These are phyloP conservation scores for Tylopilus microsporus DNA, from an alignment of 1,284 basidiomycete species.

Conservation along the genomic window DNA sequence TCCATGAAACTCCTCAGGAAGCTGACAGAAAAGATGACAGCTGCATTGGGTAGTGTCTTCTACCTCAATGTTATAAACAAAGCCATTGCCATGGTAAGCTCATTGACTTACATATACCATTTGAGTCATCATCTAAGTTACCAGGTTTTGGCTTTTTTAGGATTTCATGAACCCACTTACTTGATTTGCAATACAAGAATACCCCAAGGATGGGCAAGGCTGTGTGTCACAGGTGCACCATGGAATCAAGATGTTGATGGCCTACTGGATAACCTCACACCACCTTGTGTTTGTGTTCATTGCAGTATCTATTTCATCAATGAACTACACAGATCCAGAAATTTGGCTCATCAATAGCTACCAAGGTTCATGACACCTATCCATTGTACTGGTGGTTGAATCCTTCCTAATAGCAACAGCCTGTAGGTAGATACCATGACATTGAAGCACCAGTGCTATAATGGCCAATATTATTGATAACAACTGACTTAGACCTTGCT, in stretches of 20 bases:
- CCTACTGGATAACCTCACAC: slow-evolving; percentile 10
- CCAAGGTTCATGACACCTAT: too few relatives aligned
- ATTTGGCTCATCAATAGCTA: too few relatives aligned
- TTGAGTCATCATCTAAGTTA: background rate
- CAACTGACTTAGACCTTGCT: too few relatives aligned
- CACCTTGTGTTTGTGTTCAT: slow-evolving; percentile 17
- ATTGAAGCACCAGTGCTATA: too few relatives aligned
- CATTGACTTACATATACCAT: background rate
- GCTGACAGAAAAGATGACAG: slow-evolving; percentile 5
- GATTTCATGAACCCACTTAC: slow-evolving; percentile 30
- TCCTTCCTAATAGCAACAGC: too few relatives aligned
- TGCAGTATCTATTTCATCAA: slow-evolving; percentile 22
- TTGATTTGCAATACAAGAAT: slow-evolving; percentile 3
- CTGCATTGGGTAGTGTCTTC: slow-evolving; percentile 2
- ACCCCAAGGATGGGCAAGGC: slow-evolving; percentile 14
- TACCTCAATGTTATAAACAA: slow-evolving; percentile 14
- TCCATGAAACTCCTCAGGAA: slow-evolving; percentile 21
- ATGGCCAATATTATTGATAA: too few relatives aligned
- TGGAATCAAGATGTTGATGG: slow-evolving; percentile 26
- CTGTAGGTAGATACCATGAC: too few relatives aligned
- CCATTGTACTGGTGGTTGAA: too few relatives aligned
- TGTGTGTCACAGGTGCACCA: slow-evolving; percentile 25
- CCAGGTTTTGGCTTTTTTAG: slow-evolving; percentile 9
- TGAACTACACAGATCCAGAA: slow-evolving; percentile 13
- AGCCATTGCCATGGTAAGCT: slow-evolving; percentile 13